A percentile compares a stretch with the other conserved stretches of the same genome.
Evolutionary conservation across 2,329 filamentous ascomycete genomes (phyloP).

Genomic region (Diaporthe vaccinii): DNA sequence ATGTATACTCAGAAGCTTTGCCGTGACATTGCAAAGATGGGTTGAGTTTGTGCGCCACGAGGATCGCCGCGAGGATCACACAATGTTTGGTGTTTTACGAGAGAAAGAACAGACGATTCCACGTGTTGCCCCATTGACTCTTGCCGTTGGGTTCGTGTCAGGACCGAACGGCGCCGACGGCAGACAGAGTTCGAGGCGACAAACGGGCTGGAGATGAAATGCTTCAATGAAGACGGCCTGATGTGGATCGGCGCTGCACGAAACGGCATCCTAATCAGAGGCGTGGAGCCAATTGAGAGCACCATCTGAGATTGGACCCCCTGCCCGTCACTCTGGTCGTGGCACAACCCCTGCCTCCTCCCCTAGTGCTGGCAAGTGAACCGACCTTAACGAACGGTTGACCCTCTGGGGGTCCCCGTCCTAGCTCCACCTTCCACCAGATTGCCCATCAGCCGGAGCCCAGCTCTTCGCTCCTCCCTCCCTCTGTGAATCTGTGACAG

Average conservation of each 20-base stretch:
- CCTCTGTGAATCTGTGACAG: constrained; percentile 21
- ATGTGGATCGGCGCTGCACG: constrained; percentile 34
- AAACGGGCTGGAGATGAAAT: constrained; percentile 32
- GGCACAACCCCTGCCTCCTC: constrained; percentile 20
- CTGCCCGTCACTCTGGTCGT: constrained; percentile 28
- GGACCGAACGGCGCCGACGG: constrained; percentile 1
- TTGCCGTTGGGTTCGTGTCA: not conserved
- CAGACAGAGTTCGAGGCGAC: constrained; percentile 6
- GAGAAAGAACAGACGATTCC: constrained; percentile 6
- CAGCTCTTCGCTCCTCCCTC: not conserved
- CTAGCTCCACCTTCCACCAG: constrained; percentile 17
- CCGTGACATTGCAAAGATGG: constrained; percentile 24
- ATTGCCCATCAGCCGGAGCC: constrained; percentile 31
- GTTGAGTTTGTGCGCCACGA: constrained; percentile 28
- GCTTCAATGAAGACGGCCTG: constrained; percentile 26
- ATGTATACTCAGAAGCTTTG: constrained; percentile 13
- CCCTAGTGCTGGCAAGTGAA: constrained; percentile 4
- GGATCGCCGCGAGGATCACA: constrained; percentile 33
- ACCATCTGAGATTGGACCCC: constrained; percentile 33
- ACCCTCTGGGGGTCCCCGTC: constrained; percentile 27
- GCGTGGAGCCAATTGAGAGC: constrained; percentile 35
- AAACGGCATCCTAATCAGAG: constrained; percentile 36
- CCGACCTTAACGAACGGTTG: constrained; percentile 13
- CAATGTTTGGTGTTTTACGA: constrained; percentile 6
- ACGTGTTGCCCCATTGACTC: not conserved